Evolutionary conservation across 192 early-diverging fungal species (phyloP), one percentile per base, ranked within the genome.

Genomic region (Coemansia sp.): DNA sequence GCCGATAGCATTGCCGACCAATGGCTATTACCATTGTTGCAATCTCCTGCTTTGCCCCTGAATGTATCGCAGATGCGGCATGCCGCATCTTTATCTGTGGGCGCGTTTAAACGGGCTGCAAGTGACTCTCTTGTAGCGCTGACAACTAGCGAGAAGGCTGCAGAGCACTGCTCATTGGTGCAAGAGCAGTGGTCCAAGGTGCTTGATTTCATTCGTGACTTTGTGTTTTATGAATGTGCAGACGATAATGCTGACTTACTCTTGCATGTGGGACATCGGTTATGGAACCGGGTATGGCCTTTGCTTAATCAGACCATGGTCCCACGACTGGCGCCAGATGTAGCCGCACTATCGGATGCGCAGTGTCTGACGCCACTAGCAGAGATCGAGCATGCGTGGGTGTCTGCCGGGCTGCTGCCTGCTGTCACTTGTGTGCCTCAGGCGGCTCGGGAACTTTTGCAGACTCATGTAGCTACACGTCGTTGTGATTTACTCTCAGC

Each of bases 331-430:
- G 65, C 72, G 1, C 57, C 46, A 0, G 57, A 60, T 26, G 44
- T 68, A 13, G 72, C 54, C 37, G 40, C 9, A 8, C 31, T 75
- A 16, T 43, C 43, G 2, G 73, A 77, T 14, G 51, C 55, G 6
- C 58, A 57, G 30, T 48, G 48, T 8, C 52, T 77, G 67, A 48
- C 51, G 36, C 66, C 66, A 15, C 55, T 77, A 39, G 28, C 70
- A 36, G 59, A 63, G 59, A 55, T 66, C 5, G 73, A 77, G 45
- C 63, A 77, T 8, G 38, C 45, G 19, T 77, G 73, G 73, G 50
- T 70, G 20, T 61, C 55, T 41, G 43, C 42, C 0, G 66, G 62
- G 10, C 59, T 77, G 6, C 51, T 77, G 9, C 6, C 62, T 11
- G 16, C 55, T 0, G 63, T 66, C 28, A 36, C 59, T 42, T 49